phyloP scores from a whole-genome alignment of 2,329 filamentous ascomycete species.

The Paracoccidioides brasiliensis region DNA sequence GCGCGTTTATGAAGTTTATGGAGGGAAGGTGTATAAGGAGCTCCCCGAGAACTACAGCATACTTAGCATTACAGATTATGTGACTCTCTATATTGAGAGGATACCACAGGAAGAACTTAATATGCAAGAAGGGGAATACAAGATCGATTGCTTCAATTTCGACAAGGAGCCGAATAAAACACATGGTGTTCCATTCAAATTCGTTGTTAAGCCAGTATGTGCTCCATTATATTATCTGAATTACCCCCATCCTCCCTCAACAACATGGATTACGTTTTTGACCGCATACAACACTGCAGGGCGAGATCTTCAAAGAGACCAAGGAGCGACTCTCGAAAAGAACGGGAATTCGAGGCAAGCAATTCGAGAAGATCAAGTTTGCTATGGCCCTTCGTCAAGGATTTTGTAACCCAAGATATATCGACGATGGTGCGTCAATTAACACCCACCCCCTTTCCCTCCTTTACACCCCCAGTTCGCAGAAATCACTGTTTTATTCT shows the following conservation, averaged over 20 bases:
- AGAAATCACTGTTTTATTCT: not conserved
- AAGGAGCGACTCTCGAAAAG: conserved; percentile 89
- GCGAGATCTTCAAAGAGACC: conserved; percentile 77
- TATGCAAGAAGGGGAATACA: conserved; percentile 51
- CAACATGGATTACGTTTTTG: not conserved
- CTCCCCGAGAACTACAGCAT: conserved; percentile 58
- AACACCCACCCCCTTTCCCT: conserved; percentile 4
- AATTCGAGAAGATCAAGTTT: conserved; percentile 97
- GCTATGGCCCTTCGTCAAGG: conserved; percentile 57
- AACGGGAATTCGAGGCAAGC: conserved; percentile 92
- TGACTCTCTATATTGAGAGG: conserved; percentile 65
- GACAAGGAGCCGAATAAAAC: conserved; percentile 74
- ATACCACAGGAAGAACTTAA: conserved; percentile 56
- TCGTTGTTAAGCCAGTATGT: conserved; percentile 66
- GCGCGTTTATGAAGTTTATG: conserved; percentile 70
- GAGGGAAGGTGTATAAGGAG: conserved; percentile 71
- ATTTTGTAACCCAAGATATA: conserved; percentile 67
- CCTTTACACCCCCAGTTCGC: not conserved
- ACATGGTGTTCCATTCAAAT: conserved; percentile 85
- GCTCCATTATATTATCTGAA: not conserved
- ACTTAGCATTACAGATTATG: conserved; percentile 75
- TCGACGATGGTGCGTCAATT: conserved; percentile 66
- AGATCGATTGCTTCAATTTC: conserved; percentile 79
- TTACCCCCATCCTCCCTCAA: not conserved
- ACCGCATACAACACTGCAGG: conserved; percentile 33